These are phyloP conservation scores for Scheffersomyces segobiensis DNA, from an alignment of 1,139 yeast species.

Conservation along the genomic window DNA sequence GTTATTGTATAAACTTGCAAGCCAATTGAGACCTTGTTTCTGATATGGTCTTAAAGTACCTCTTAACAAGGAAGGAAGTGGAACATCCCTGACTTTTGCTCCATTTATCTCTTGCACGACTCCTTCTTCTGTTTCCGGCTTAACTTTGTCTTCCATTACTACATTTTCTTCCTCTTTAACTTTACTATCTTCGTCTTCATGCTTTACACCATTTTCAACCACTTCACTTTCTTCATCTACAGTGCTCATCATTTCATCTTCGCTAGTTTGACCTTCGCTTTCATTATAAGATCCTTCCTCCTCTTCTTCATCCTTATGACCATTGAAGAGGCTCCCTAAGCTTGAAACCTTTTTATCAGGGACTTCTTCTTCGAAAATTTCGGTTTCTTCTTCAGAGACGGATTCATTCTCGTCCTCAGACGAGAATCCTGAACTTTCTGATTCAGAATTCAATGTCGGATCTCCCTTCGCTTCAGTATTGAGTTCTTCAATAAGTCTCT, in stretches of 20 bases:
- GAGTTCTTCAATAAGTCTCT: constrained; percentile 26
- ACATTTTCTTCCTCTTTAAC: constrained; percentile 7
- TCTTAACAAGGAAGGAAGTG: constrained; percentile 63
- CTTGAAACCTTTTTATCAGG: constrained; percentile 1
- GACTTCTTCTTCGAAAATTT: constrained; percentile 12
- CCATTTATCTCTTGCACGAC: constrained; percentile 44
- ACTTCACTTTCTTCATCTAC: constrained; percentile 29
- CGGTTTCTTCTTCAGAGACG: constrained; percentile 14
- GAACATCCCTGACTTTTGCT: constrained; percentile 64
- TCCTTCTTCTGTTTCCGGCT: constrained; percentile 18
- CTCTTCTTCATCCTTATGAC: constrained; percentile 6
- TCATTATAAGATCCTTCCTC: constrained; percentile 18
- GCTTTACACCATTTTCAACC: constrained; percentile 1
- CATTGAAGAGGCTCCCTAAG: background rate
- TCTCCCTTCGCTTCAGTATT: constrained; percentile 13
- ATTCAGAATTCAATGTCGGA: constrained; percentile 25
- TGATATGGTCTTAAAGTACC: constrained; percentile 91
- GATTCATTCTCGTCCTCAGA: constrained; percentile 15
- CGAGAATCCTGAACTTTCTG: constrained; percentile 10
- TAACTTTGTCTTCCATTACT: constrained; percentile 6
- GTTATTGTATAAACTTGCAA: constrained; percentile 89
- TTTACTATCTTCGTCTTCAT: constrained; percentile 11
- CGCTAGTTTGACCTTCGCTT: constrained; percentile 6
- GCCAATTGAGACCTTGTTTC: constrained; percentile 95
- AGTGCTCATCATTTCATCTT: constrained; percentile 22